phyloP scores from a whole-genome alignment of 257 asterid species.

The Dorcoceras hygrometricum region DNA sequence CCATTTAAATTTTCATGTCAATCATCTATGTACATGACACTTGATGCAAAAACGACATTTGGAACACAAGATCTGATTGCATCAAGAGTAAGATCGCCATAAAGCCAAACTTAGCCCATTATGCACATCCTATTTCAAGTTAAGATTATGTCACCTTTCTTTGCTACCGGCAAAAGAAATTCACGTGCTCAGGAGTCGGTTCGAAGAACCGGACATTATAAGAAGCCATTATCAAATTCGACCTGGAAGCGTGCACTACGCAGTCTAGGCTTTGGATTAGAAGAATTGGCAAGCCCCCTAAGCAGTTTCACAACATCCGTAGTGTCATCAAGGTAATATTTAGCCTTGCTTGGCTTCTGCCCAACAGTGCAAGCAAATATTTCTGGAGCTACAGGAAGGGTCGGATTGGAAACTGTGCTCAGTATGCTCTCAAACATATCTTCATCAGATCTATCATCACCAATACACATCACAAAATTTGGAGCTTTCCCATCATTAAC shows the following conservation, averaged over 20 bases:
- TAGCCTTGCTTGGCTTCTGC: constrained; percentile 94
- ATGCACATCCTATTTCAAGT: constrained; percentile 34
- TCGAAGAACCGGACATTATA: constrained; percentile 25
- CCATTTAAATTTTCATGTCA: neutral
- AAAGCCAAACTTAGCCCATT: constrained; percentile 23
- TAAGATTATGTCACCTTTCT: constrained; percentile 24
- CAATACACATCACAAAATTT: constrained; percentile 78
- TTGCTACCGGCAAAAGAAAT: constrained; percentile 16
- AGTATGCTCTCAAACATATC: constrained; percentile 91
- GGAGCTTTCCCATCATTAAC: constrained; percentile 48
- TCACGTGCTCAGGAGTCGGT: constrained; percentile 25
- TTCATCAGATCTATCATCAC: constrained; percentile 87
- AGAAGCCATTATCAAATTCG: constrained; percentile 46
- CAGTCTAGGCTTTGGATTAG: constrained; percentile 54
- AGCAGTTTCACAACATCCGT: constrained; percentile 70
- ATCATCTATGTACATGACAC: neutral
- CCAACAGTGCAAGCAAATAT: constrained; percentile 93
- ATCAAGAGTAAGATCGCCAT: constrained; percentile 7
- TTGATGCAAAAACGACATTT: neutral
- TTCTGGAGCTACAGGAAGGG: constrained; percentile 50
- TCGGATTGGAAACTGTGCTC: constrained; percentile 38
- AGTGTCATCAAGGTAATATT: constrained; percentile 79
- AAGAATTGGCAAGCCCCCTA: constrained; percentile 57
- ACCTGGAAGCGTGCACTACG: constrained; percentile 46
- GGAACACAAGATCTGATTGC: neutral